Evolutionary conservation across 2,329 filamentous ascomycete genomes (phyloP).

Genomic region (Phialophora macrospora): DNA sequence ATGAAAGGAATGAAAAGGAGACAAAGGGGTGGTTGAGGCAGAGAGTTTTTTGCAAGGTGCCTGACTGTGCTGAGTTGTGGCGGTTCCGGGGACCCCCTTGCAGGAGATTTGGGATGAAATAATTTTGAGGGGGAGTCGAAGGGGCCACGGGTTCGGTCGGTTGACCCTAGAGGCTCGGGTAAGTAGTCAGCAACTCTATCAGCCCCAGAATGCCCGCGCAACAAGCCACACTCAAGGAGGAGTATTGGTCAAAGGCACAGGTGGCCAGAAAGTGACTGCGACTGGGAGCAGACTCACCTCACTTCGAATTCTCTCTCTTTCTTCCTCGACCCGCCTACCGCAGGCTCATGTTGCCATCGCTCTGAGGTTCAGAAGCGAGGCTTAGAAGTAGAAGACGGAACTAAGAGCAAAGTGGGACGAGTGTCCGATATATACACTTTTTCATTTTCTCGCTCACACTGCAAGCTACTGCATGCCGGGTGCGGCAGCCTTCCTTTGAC

Average conservation of each 20-base stretch:
- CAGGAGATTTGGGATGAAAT: conserved; percentile 8
- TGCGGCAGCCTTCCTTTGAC: conserved; percentile 13
- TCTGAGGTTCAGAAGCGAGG: conserved; percentile 14
- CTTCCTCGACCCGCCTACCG: conserved; percentile 32
- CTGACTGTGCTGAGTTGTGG: not conserved
- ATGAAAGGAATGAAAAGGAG: conserved; percentile 4
- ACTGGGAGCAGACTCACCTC: conserved; percentile 5
- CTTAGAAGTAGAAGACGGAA: conserved; percentile 18
- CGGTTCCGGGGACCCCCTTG: conserved; percentile 9
- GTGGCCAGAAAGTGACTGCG: conserved; percentile 13
- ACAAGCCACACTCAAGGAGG: conserved; percentile 17
- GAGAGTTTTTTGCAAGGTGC: not conserved
- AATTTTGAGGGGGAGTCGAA: conserved; percentile 8
- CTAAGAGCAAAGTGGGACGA: conserved; percentile 21
- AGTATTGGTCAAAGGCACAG: not conserved
- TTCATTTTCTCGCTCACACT: conserved; percentile 13
- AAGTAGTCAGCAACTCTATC: conserved; percentile 16
- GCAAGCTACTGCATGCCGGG: conserved; percentile 32
- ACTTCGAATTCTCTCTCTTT: conserved; percentile 5
- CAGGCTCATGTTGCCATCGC: conserved; percentile 38
- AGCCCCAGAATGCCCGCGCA: not conserved
- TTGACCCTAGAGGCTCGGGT: conserved; percentile 10
- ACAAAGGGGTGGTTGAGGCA: conserved; percentile 1
- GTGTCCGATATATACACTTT: conserved; percentile 31
- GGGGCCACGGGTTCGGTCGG: not conserved